A percentile compares a stretch with the other conserved stretches of the same genome.
These are phyloP conservation scores for Laetiporus sulphureus DNA, from an alignment of 1,284 basidiomycete species.

Conservation along the genomic window DNA sequence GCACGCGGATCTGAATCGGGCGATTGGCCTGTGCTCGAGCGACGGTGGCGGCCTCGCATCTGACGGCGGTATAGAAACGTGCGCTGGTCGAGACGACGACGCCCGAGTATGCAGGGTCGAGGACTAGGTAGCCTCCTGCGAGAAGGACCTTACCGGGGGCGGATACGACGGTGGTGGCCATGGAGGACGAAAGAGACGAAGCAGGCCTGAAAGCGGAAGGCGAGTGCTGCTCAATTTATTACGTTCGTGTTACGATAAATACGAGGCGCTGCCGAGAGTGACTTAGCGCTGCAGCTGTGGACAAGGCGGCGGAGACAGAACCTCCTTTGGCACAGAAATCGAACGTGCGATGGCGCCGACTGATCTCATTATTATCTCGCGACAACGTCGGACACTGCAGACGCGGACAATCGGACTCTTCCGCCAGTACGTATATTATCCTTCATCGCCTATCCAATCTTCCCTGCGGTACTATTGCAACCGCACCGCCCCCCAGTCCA, in stretches of 20 bases:
- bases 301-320: neutral
- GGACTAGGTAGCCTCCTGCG: slow-evolving; percentile 91
- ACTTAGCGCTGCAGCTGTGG: neutral
- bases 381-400: slow-evolving; percentile 2
- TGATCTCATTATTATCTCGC: slow-evolving; percentile 4
- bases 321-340: neutral
- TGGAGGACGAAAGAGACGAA: slow-evolving; percentile 15
- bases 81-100: slow-evolving; percentile 88
- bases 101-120: slow-evolving; percentile 79
- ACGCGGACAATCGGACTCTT: too few relatives aligned
- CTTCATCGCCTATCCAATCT: too few relatives aligned
- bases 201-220: too few relatives aligned
- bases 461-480: too few relatives aligned
- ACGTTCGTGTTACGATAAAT: too few relatives aligned
- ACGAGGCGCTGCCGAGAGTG: too few relatives aligned
- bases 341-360: neutral
- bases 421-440: too few relatives aligned
- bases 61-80: slow-evolving; percentile 82
- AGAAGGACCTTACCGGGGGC: slow-evolving; percentile 94
- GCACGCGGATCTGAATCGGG: slow-evolving; percentile 55
- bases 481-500: too few relatives aligned
- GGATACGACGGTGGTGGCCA: slow-evolving; percentile 66
- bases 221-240: too few relatives aligned
- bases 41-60: slow-evolving; percentile 18
- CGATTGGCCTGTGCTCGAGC: slow-evolving; percentile 9